phyloP scores from a whole-genome alignment of 225 moss, liverwort and hornwort species.

The Thuidium tamariscinum region DNA sequence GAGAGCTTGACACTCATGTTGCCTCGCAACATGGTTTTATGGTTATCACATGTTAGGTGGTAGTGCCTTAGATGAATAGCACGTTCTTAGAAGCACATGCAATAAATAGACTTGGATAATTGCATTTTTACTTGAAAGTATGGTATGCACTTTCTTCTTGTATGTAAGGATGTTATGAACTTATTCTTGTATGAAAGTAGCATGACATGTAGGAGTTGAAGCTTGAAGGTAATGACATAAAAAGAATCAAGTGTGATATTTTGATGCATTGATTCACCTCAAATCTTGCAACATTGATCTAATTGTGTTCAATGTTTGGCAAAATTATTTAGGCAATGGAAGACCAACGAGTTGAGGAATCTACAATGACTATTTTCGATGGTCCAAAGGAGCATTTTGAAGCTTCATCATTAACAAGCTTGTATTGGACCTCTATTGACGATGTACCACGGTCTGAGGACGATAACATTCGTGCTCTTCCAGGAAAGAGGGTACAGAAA shows the following conservation, averaged over 20 bases:
- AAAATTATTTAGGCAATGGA: not conserved
- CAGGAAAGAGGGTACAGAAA: not conserved
- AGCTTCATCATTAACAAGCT: not conserved
- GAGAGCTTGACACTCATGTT: not conserved
- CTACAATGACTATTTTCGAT: too few relatives aligned
- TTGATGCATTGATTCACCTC: too few relatives aligned
- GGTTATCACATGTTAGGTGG: not conserved
- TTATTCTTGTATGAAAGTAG: not conserved
- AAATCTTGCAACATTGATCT: not conserved
- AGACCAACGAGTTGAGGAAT: not conserved
- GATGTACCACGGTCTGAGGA: too few relatives aligned
- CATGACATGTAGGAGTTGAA: not conserved
- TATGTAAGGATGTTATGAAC: not conserved
- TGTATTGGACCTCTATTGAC: not conserved
- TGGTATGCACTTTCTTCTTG: not conserved
- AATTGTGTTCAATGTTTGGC: too few relatives aligned
- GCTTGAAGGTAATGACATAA: not conserved
- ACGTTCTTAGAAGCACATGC: not conserved
- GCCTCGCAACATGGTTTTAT: not conserved
- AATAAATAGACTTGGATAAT: not conserved
- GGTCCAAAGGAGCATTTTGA: not conserved
- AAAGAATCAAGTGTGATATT: not conserved
- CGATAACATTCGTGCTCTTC: not conserved
- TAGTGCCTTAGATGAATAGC: not conserved
- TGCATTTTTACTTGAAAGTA: not conserved